Evolutionary conservation across 2,329 filamentous ascomycete species (phyloP).

Genomic region (Calonectria hawksworthii): DNA sequence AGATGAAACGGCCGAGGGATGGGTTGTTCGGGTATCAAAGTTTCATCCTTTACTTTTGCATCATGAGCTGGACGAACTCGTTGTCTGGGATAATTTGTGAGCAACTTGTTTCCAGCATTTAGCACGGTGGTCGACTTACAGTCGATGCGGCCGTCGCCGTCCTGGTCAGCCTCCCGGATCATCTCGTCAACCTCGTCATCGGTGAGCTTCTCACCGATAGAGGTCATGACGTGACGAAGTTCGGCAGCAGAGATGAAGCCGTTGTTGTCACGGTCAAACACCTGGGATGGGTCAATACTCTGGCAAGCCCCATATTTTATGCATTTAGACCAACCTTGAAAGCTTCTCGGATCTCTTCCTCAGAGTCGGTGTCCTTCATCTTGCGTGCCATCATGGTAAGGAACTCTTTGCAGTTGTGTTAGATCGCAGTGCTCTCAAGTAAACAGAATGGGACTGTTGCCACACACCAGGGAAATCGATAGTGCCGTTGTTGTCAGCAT

Average conservation of each 20-base stretch:
- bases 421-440: slow-evolving; percentile 22
- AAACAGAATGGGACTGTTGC: background rate
- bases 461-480: slow-evolving; percentile 89
- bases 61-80: slow-evolving; percentile 95
- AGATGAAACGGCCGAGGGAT: slow-evolving; percentile 34
- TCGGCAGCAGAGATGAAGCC: slow-evolving; percentile 92
- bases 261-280: slow-evolving; percentile 92
- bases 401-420: slow-evolving; percentile 73
- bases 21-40: slow-evolving; percentile 45
- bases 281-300: slow-evolving; percentile 55
- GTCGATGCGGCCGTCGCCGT: slow-evolving; percentile 89
- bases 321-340: slow-evolving; percentile 75
- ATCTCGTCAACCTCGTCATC: slow-evolving; percentile 94
- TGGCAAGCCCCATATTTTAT: background rate
- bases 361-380: slow-evolving; percentile 94
- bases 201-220: slow-evolving; percentile 91
- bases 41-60: slow-evolving; percentile 81
- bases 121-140: slow-evolving; percentile 68
- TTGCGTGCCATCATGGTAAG: slow-evolving; percentile 95
- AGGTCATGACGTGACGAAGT: slow-evolving; percentile 92
- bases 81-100: slow-evolving; percentile 72
- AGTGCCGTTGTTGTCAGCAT: slow-evolving; percentile 92
- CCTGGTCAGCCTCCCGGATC: slow-evolving; percentile 92
- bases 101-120: slow-evolving; percentile 13
- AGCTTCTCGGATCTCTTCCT: slow-evolving; percentile 90